A percentile compares a stretch with the other conserved stretches of the same genome.
Conservation (phyloP, 2,329 filamentous ascomycete genomes). For the Stenocarpella maydis region DNA sequence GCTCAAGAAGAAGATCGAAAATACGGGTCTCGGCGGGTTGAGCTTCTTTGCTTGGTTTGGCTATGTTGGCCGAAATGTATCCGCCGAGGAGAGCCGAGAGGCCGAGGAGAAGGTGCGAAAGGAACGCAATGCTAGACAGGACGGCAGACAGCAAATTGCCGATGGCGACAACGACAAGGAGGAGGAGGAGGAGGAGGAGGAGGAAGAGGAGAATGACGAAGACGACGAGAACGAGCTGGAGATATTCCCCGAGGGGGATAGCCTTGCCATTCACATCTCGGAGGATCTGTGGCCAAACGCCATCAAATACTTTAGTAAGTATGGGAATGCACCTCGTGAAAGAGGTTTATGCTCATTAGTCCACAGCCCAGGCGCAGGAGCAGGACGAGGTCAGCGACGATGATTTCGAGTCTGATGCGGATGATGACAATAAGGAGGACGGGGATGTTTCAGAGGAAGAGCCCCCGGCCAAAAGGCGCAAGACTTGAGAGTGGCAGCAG, state of each 20-base stretch:
- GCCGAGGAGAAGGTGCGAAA: slow-evolving; percentile 68
- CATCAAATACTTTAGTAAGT: slow-evolving; percentile 90
- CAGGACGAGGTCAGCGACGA: slow-evolving; percentile 71
- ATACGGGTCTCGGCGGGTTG: slow-evolving; percentile 68
- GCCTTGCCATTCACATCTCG: slow-evolving; percentile 79
- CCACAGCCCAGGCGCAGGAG: slow-evolving; percentile 73
- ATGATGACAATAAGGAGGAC: slow-evolving; percentile 63
- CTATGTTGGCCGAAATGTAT: slow-evolving; percentile 75
- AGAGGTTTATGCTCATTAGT: slow-evolving; percentile 46
- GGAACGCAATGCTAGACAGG: slow-evolving; percentile 58
- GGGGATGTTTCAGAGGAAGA: slow-evolving; percentile 51
- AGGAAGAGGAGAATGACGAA: slow-evolving; percentile 68
- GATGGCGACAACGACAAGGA: slow-evolving; percentile 55
- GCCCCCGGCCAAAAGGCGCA: slow-evolving; percentile 53
- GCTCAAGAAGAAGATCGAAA: slow-evolving; percentile 64
- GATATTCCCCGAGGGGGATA: slow-evolving; percentile 87
- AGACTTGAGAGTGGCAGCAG: slow-evolving; percentile 42
- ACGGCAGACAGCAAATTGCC: slow-evolving; percentile 51
- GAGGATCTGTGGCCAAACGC: slow-evolving; percentile 92
- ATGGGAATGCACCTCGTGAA: background rate
- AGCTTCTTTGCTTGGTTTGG: slow-evolving; percentile 94
- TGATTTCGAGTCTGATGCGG: slow-evolving; percentile 72
- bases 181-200: slow-evolving; percentile 63
- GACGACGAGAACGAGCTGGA: slow-evolving; percentile 76
- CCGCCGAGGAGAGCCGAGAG: slow-evolving; percentile 73